phyloP scores from a whole-genome alignment of 441 rosid genomes.

The Raphanus hybrid region DNA sequence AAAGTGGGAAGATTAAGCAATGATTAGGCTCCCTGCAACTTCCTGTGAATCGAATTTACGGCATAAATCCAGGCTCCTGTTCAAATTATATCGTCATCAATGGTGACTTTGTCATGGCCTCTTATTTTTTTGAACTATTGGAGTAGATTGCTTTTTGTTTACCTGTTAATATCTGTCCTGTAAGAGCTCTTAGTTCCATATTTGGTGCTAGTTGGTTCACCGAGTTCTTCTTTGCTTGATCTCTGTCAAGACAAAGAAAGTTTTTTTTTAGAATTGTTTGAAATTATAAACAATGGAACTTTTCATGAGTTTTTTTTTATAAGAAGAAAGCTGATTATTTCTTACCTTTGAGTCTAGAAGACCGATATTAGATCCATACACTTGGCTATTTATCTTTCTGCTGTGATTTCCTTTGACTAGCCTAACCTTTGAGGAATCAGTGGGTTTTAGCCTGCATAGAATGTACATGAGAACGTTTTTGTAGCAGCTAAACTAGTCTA shows the following conservation, averaged over 20 bases:
- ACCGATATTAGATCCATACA: constrained; percentile 41
- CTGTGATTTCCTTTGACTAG: constrained; percentile 41
- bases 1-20: constrained; percentile 29
- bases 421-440: constrained; percentile 42
- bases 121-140: neutral
- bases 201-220: constrained; percentile 30
- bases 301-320: neutral
- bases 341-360: constrained; percentile 53
- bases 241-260: constrained; percentile 35
- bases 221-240: constrained; percentile 35
- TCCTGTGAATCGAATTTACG: constrained; percentile 28
- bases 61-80: constrained; percentile 29
- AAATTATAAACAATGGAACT: neutral
- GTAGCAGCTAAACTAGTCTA: constrained; percentile 4
- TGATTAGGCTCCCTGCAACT: constrained; percentile 26
- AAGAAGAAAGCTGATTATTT: neutral
- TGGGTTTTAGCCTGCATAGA: constrained; percentile 30
- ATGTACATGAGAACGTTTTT: constrained; percentile 15
- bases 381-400: constrained; percentile 31
- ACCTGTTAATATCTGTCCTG: constrained; percentile 37
- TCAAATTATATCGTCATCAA: constrained; percentile 14
- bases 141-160: neutral
- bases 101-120: constrained; percentile 10
- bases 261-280: neutral
- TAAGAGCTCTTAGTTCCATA: constrained; percentile 31